Base-by-base conservation (phyloP, 2,329 filamentous ascomycete genomes). In the Aspergillus sp. region DNA sequence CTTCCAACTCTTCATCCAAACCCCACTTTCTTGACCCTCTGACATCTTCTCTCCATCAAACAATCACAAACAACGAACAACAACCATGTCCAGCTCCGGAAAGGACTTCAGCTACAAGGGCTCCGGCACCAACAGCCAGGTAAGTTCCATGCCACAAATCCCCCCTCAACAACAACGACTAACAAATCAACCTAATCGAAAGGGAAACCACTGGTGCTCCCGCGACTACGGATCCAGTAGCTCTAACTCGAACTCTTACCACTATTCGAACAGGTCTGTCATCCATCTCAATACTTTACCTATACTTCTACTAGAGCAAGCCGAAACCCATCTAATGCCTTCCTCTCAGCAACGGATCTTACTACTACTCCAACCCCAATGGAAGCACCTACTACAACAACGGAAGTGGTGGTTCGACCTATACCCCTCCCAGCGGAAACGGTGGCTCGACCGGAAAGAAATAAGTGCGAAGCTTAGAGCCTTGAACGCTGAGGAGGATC, bases 291-390 rank as follows among this genome's bases (percentile, higher is more conserved):
- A 30, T 36, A 36, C 2, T 10, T 10, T 10, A 19, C 9, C 41
- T 21, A 19, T 21, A 30, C 53, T 41, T 49, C 13, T 38, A 19
- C 7, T 36, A 38, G 10, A 39, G 30, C 49, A 25, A 51, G 1
- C 49, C 5, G 7, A 13, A 23, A 12, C n/a, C 21, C 17, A 25
- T 19, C 19, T n/a, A 39, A 21, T 6, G 2, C 15, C 12, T 5
- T 12, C 7, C 13, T 17, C 7, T 21, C 45, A 85, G 83, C 21
- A 70, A 90, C 67, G 87, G 88, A 39, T 89, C 87, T 1, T 91
- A 91, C 81, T 90, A 91, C 79, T 91, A 91, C 77, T 85, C 83
- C 71, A 91, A 91, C 77, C 76, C 87, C 49, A 83, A 89, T 64
- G 87, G 87, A 13, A 89, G 85, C 70, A 88, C 85, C 41, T 91